phyloP scores from a whole-genome alignment of 1,284 basidiomycete genomes.

The Rhodotorula sp. region DNA sequence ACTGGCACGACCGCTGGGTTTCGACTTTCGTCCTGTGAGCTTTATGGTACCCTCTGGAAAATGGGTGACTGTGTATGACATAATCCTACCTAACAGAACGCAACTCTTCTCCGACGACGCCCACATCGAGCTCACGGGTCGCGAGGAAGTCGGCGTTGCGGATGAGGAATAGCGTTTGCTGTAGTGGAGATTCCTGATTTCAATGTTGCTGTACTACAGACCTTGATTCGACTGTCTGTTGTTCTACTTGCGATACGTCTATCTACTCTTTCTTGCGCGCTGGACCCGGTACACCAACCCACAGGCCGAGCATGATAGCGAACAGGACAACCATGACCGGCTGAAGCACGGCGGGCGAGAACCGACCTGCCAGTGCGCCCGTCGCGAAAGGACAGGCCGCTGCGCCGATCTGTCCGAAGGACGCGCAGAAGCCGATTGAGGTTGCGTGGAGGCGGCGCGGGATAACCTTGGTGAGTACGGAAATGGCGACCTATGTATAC shows the following conservation, averaged over 20 bases:
- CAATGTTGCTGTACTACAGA: background rate
- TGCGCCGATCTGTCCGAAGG: slow-evolving; percentile 21
- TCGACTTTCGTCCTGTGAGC: slow-evolving; percentile 29
- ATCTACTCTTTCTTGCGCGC: slow-evolving; percentile 26
- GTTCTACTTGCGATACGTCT: background rate
- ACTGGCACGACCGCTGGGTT: slow-evolving; percentile 35
- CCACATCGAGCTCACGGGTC: slow-evolving; percentile 28
- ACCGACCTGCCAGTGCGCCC: slow-evolving; percentile 28
- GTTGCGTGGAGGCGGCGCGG: slow-evolving; percentile 14
- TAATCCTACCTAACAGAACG: too few species aligned
- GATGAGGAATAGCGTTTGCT: slow-evolving; percentile 16
- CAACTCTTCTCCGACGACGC: slow-evolving; percentile 30
- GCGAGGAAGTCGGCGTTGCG: slow-evolving; percentile 34
- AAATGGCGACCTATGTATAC: slow-evolving; percentile 20
- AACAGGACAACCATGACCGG: slow-evolving; percentile 37
- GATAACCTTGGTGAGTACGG: slow-evolving; percentile 17
- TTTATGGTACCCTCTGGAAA: too few species aligned
- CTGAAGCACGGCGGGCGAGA: slow-evolving; percentile 22
- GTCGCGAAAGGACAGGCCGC: slow-evolving; percentile 37
- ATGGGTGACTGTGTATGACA: too few species aligned
- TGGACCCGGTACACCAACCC: slow-evolving; percentile 7
- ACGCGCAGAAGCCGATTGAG: slow-evolving; percentile 30
- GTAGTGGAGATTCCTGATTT: background rate
- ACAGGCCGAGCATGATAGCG: slow-evolving; percentile 23
- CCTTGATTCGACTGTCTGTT: background rate